These are phyloP conservation scores for Yamadazyma atlantica DNA, from an alignment of 1,139 yeast species.

Conservation along the genomic window DNA sequence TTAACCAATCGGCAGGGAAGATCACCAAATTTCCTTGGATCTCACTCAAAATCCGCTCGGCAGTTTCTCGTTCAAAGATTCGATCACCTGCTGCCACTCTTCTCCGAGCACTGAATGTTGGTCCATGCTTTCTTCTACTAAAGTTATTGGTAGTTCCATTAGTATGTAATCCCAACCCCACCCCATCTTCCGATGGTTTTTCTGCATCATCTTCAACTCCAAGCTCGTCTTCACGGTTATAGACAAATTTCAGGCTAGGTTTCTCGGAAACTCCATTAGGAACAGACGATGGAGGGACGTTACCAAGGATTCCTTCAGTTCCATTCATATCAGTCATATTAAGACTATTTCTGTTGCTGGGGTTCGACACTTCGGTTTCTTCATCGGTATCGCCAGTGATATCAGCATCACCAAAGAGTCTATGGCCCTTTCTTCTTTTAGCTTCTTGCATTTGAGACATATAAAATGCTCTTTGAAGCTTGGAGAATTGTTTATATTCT, in stretches of 20 bases:
- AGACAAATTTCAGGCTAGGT: conserved; percentile 11
- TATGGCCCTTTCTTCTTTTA: conserved; percentile 24
- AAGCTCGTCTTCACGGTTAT: conserved; percentile 7
- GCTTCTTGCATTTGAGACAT: conserved; percentile 48
- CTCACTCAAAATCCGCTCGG: conserved; percentile 69
- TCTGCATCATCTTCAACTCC: conserved; percentile 4
- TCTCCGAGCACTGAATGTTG: conserved; percentile 38
- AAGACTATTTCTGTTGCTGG: conserved; percentile 10
- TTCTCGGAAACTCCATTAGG: conserved; percentile 27
- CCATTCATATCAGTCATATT: conserved; percentile 23
- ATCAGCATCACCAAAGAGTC: conserved; percentile 12
- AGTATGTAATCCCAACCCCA: conserved; percentile 6
- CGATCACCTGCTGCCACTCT: conserved; percentile 42
- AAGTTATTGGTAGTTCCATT: conserved; percentile 4
- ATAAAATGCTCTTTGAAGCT: conserved; percentile 55
- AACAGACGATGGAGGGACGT: conserved; percentile 30
- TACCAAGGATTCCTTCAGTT: conserved; percentile 41
- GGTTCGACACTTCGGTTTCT: conserved; percentile 11
- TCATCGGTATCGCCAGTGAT: conserved; percentile 16
- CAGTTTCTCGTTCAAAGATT: conserved; percentile 72
- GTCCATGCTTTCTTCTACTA: conserved; percentile 23
- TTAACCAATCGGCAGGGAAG: conserved; percentile 91
- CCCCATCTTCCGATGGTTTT: conserved; percentile 3
- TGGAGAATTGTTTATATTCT: conserved; percentile 74
- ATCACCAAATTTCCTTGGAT: conserved; percentile 87